Conservation (phyloP, 139 green algal species). For the Coccomyxa sp. region DNA sequence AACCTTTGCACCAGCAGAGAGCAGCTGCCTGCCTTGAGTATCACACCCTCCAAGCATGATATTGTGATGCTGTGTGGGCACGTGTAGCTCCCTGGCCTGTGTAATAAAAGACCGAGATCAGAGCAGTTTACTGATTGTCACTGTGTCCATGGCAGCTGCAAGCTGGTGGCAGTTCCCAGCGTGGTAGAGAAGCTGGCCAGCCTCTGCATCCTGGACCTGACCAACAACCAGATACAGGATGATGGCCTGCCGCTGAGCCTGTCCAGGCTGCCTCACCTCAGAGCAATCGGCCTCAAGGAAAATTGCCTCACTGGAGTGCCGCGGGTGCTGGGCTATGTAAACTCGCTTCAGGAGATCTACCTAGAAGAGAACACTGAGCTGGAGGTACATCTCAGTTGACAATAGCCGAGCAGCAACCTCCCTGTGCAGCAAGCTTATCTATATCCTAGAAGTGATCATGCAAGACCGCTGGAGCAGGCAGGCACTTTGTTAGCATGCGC, state of each 20-base stretch:
- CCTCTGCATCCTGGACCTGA: conserved; percentile 28
- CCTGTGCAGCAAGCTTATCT: background rate
- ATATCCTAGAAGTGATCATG: background rate
- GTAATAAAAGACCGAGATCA: too few relatives aligned
- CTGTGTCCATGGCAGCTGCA: too few relatives aligned
- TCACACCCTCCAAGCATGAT: too few relatives aligned
- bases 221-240: conserved; percentile 21
- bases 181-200: conserved; percentile 13
- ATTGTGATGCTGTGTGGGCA: too few relatives aligned
- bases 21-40: too few relatives aligned
- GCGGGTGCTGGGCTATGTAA: conserved; percentile 8
- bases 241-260: conserved; percentile 15
- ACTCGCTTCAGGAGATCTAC: conserved; percentile 29
- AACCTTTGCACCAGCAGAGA: too few relatives aligned
- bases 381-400: background rate
- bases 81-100: too few relatives aligned
- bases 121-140: too few relatives aligned
- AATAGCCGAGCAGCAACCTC: background rate
- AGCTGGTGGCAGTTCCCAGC: conserved; percentile 10
- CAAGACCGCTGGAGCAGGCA: background rate
- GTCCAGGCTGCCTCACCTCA: conserved; percentile 8
- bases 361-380: conserved; percentile 25
- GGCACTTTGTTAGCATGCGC: background rate
- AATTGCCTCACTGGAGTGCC: conserved; percentile 23
- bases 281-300: conserved; percentile 19